These are phyloP conservation scores for Gastroboletus turbinatus DNA, from an alignment of 1,284 basidiomycete genomes.

Conservation along the genomic window DNA sequence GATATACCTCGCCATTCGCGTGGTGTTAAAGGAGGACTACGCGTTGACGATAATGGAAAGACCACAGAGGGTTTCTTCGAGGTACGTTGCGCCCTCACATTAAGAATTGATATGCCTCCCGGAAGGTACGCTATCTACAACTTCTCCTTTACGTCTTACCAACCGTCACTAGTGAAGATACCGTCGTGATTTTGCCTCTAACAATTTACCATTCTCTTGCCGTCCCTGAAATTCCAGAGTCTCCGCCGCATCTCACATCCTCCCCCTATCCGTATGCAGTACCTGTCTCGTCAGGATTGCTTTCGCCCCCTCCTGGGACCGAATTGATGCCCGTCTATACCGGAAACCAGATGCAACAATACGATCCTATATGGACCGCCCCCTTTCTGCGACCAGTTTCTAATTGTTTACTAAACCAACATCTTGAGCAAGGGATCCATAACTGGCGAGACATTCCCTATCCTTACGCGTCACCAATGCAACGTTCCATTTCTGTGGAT, in stretches of 20 bases:
- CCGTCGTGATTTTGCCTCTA: slow-evolving; percentile 61
- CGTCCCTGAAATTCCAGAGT: slow-evolving; percentile 42
- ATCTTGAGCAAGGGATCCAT: slow-evolving; percentile 11
- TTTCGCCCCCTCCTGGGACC: slow-evolving; percentile 18
- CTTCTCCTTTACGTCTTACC: slow-evolving; percentile 10
- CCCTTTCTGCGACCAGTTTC: slow-evolving; percentile 1
- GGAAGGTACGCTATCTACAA: slow-evolving; percentile 26
- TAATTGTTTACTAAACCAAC: slow-evolving; percentile 7
- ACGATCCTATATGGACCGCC: slow-evolving; percentile 6
- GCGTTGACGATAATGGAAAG: slow-evolving; percentile 38
- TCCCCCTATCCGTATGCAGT: slow-evolving; percentile 21
- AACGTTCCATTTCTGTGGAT: slow-evolving; percentile 20
- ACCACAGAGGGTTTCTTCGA: slow-evolving; percentile 60
- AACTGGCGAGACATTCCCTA: slow-evolving; percentile 18
- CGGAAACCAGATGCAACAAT: slow-evolving; percentile 9
- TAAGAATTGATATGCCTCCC: slow-evolving; percentile 30
- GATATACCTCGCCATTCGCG: slow-evolving; percentile 64
- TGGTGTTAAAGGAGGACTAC: slow-evolving; percentile 56
- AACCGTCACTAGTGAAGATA: slow-evolving; percentile 56
- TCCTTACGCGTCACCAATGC: slow-evolving; percentile 13
- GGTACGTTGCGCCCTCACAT: slow-evolving; percentile 37
- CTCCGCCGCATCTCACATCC: slow-evolving; percentile 14
- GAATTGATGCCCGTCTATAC: slow-evolving; percentile 10
- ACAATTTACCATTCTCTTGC: slow-evolving; percentile 61
- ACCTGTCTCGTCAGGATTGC: slow-evolving; percentile 21